Percentiles rank a stretch among this genome's conserved stretches.
These are phyloP conservation scores for Fusarium bulbicola DNA, from an alignment of 2,329 filamentous ascomycete genomes.

Conservation along the genomic window DNA sequence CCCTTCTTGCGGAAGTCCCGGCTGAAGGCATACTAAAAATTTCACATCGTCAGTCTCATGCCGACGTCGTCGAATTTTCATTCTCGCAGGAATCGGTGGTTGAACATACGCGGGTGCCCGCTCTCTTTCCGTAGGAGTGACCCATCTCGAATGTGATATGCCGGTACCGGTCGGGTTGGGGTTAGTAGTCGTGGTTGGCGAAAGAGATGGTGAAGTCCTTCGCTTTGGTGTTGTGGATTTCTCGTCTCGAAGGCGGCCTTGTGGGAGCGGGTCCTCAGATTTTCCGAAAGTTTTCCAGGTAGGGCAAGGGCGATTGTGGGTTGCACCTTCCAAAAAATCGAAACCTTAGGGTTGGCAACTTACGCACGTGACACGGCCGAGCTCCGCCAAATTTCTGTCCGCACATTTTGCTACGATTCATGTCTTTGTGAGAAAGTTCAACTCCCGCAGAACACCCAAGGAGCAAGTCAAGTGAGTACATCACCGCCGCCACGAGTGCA, in stretches of 20 bases:
- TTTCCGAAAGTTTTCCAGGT: constrained; percentile 46
- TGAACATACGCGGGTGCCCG: constrained; percentile 80
- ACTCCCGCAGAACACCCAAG: constrained; percentile 48
- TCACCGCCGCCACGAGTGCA: constrained; percentile 7
- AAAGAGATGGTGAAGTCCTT: constrained; percentile 47
- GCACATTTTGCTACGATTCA: constrained; percentile 44
- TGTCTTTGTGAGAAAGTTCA: constrained; percentile 45
- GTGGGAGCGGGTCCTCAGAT: constrained; percentile 51
- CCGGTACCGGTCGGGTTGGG: constrained; percentile 48
- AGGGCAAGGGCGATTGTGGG: constrained; percentile 47
- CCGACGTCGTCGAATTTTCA: constrained; percentile 33
- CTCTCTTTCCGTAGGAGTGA: constrained; percentile 87
- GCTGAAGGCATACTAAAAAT: constrained; percentile 83
- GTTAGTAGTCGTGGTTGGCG: constrained; percentile 56
- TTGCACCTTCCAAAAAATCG: neutral
- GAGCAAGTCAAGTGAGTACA: constrained; percentile 53
- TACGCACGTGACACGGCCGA: constrained; percentile 48
- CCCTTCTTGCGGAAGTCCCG: constrained; percentile 95
- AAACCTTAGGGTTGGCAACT: constrained; percentile 46
- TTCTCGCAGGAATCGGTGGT: constrained; percentile 17
- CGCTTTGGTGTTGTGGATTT: constrained; percentile 51
- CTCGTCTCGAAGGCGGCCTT: constrained; percentile 47
- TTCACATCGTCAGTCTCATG: constrained; percentile 44
- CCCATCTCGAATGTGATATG: constrained; percentile 74
- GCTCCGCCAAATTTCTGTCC: constrained; percentile 46